Conservation (phyloP, 2,329 filamentous ascomycete species). For the Trichoderma sp. region DNA sequence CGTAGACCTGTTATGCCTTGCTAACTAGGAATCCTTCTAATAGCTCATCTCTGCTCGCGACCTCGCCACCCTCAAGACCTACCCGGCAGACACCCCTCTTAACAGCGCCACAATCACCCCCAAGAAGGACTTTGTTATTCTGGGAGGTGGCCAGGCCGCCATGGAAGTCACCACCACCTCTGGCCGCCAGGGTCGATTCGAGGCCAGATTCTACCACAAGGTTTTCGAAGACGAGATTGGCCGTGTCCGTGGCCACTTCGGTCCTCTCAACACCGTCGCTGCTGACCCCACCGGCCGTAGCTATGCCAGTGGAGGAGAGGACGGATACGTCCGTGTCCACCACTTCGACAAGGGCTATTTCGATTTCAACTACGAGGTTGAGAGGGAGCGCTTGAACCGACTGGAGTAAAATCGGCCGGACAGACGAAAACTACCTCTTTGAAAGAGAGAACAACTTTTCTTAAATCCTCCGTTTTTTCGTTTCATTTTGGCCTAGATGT, state of each 20-base stretch:
- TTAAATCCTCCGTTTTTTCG: neutral
- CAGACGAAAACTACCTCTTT: neutral
- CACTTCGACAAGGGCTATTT: conserved; percentile 99
- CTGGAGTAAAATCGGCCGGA: conserved; percentile 39
- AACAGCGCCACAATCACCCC: conserved; percentile 94
- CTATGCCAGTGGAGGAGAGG: conserved; percentile 95
- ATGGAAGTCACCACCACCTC: conserved; percentile 98
- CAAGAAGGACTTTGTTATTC: conserved; percentile 97
- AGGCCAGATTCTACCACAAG: conserved; percentile 99
- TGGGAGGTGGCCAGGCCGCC: conserved; percentile 96
- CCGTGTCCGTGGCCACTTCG: conserved; percentile 95
- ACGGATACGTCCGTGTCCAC: conserved; percentile 97
- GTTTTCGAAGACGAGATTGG: conserved; percentile 99
- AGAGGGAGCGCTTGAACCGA: conserved; percentile 72
- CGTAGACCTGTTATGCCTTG: neutral
- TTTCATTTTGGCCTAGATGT: conserved; percentile 8
- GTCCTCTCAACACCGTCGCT: conserved; percentile 93
- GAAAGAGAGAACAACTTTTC: neutral
- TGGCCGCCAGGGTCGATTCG: conserved; percentile 96
- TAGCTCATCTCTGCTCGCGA: conserved; percentile 82
- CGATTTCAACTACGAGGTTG: conserved; percentile 98
- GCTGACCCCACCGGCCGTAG: conserved; percentile 88
- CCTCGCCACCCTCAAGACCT: conserved; percentile 91
- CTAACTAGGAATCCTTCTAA: neutral
- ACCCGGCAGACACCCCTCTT: conserved; percentile 87